These are phyloP conservation scores for Filobasidium wieringae DNA, from an alignment of 768 basidiomycete species.

Conservation along the genomic window DNA sequence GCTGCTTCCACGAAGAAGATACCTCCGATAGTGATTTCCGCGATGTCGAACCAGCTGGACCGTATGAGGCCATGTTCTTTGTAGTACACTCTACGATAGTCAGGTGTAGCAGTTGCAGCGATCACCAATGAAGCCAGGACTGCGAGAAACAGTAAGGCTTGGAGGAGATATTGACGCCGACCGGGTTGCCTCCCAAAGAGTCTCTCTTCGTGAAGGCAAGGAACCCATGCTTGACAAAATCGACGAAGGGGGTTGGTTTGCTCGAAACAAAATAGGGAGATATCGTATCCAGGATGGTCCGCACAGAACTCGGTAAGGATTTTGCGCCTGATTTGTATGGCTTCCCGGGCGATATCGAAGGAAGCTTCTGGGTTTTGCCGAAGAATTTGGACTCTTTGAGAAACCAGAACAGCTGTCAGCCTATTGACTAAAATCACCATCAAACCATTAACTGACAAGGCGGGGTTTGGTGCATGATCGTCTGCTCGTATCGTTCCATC, in stretches of 20 bases:
- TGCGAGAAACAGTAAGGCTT: slow-evolving; percentile 57
- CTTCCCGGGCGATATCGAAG: slow-evolving; percentile 51
- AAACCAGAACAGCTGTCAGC: too few species aligned
- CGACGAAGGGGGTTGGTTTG: slow-evolving; percentile 63
- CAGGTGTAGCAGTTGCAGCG: slow-evolving; percentile 69
- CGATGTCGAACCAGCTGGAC: slow-evolving; percentile 75
- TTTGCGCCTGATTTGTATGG: slow-evolving; percentile 56
- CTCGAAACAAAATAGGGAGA: slow-evolving; percentile 75
- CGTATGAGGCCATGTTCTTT: slow-evolving; percentile 50
- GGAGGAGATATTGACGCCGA: slow-evolving; percentile 52
- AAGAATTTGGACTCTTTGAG: not conserved
- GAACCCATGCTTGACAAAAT: slow-evolving; percentile 69
- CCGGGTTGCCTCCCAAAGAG: slow-evolving; percentile 62
- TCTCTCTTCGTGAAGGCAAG: slow-evolving; percentile 71
- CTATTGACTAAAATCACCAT: too few species aligned
- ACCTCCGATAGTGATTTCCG: slow-evolving; percentile 60
- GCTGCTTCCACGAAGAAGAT: slow-evolving; percentile 64
- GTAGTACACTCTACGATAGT: slow-evolving; percentile 67
- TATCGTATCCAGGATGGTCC: slow-evolving; percentile 79
- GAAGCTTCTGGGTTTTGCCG: not conserved
- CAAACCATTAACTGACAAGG: too few species aligned
- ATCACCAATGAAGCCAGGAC: slow-evolving; percentile 73
- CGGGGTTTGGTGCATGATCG: too few species aligned
- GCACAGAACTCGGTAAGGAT: slow-evolving; percentile 77
- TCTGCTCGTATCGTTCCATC: too few species aligned